These are phyloP conservation scores for Phyllosticta citribraziliensis DNA, from an alignment of 2,329 filamentous ascomycete genomes.

Conservation along the genomic window DNA sequence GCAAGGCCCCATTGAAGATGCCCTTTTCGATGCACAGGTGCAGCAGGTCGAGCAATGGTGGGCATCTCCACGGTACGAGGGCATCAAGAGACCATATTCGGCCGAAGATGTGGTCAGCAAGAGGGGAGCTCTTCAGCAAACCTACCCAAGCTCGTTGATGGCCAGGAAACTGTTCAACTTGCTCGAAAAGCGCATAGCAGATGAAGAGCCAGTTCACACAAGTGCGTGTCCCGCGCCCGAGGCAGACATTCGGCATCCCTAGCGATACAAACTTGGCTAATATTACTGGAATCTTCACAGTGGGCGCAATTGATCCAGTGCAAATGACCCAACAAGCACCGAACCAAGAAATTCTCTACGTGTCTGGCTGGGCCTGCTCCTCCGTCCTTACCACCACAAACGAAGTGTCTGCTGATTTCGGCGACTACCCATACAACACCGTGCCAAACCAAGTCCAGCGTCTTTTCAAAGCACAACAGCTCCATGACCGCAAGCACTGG, in stretches of 20 bases:
- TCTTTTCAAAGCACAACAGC: conserved; percentile 88
- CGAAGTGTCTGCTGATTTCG: conserved; percentile 95
- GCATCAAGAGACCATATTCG: conserved; percentile 85
- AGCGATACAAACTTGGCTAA: not conserved
- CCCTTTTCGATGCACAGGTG: conserved; percentile 73
- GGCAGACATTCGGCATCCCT: not conserved
- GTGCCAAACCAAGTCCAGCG: conserved; percentile 97
- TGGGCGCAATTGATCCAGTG: conserved; percentile 97
- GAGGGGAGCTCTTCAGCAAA: conserved; percentile 75
- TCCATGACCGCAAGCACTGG: conserved; percentile 96
- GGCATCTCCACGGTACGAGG: conserved; percentile 71
- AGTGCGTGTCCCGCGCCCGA: conserved; percentile 45
- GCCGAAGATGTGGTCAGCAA: conserved; percentile 90
- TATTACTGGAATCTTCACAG: conserved; percentile 33
- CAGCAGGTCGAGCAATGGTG: conserved; percentile 86
- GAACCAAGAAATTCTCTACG: conserved; percentile 90
- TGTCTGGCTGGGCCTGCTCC: conserved; percentile 96
- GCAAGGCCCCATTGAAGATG: conserved; percentile 70
- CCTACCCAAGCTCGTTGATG: conserved; percentile 89
- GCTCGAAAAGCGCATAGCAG: conserved; percentile 64
- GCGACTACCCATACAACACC: conserved; percentile 98
- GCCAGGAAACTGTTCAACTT: conserved; percentile 89
- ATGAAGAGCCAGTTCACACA: conserved; percentile 85
- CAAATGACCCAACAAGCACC: conserved; percentile 98
- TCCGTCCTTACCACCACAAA: conserved; percentile 88